Evolutionary conservation across 257 asterid species (phyloP).

Genomic region (Penstemon eatonii): DNA sequence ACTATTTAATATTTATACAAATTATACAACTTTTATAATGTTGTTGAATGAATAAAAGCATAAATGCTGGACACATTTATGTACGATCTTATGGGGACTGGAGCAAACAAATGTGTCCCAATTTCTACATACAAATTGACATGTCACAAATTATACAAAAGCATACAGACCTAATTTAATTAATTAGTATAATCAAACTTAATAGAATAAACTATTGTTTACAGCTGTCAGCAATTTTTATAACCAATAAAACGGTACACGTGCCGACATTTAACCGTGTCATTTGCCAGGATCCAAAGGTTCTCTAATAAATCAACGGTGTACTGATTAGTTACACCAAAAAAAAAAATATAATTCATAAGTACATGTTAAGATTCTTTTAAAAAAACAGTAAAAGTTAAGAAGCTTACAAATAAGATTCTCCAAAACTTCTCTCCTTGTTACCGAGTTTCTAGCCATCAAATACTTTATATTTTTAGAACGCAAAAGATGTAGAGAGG

Average conservation of each 20-base stretch:
- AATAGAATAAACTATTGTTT: slow-evolving; percentile 8
- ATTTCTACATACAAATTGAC: neutral
- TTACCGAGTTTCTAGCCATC: neutral
- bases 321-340: neutral
- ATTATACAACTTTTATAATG: neutral
- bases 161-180: neutral
- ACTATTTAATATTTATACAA: neutral
- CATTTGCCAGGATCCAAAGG: slow-evolving; percentile 25
- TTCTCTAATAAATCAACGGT: slow-evolving; percentile 8
- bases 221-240: slow-evolving; percentile 19
- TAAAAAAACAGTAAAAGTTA: no score
- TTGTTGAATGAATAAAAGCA: neutral
- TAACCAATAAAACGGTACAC: slow-evolving; percentile 34
- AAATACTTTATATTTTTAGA: neutral
- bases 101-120: neutral
- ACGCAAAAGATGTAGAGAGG: no score
- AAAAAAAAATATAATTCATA: no score
- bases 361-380: neutral
- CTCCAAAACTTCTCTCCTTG: slow-evolving; percentile 1
- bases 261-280: slow-evolving; percentile 21
- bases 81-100: neutral
- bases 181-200: neutral
- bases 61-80: neutral
- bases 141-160: neutral
- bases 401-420: slow-evolving; percentile 5